Conservation (phyloP, 306 rosid species). For the Acacia acuminata region DNA sequence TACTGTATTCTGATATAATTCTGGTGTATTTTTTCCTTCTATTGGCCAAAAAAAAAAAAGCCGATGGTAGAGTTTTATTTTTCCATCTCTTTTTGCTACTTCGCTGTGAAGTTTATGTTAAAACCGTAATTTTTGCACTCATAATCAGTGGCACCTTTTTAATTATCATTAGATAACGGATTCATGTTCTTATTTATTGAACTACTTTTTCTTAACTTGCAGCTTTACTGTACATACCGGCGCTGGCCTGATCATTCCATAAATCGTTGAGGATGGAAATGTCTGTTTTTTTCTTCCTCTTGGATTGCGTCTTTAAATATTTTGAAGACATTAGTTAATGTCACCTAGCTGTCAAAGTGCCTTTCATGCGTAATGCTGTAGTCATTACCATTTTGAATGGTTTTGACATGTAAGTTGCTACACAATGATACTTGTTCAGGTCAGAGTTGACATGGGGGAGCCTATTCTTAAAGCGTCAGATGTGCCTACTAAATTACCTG, state of each 20-base stretch:
- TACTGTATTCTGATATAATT: background rate
- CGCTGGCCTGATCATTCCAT: slow-evolving; percentile 88
- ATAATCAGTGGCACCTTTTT: background rate
- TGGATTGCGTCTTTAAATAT: background rate
- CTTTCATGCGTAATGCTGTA: background rate
- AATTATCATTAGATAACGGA: too few species aligned
- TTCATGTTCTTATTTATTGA: too few species aligned
- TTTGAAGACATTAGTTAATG: too few species aligned
- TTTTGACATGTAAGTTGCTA: slow-evolving; percentile 8
- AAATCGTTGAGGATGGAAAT: slow-evolving; percentile 77
- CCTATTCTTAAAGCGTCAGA: slow-evolving; percentile 84
- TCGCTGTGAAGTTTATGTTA: background rate
- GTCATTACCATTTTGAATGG: slow-evolving; percentile 6
- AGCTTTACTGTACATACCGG: slow-evolving; percentile 88
- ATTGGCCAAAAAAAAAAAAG: background rate
- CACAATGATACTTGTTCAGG: slow-evolving; percentile 53
- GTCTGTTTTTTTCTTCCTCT: slow-evolving; percentile 34
- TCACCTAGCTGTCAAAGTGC: too few species aligned
- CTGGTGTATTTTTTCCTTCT: background rate
- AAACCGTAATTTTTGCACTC: background rate
- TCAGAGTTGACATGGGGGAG: slow-evolving; percentile 94
- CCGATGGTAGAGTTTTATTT: background rate
- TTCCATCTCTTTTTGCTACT: background rate
- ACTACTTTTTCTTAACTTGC: slow-evolving; percentile 10
- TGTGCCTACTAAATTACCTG: slow-evolving; percentile 70